These are phyloP conservation scores for Chaetomium fimeti DNA, from an alignment of 495 filamentous ascomycete species.

Conservation along the genomic window DNA sequence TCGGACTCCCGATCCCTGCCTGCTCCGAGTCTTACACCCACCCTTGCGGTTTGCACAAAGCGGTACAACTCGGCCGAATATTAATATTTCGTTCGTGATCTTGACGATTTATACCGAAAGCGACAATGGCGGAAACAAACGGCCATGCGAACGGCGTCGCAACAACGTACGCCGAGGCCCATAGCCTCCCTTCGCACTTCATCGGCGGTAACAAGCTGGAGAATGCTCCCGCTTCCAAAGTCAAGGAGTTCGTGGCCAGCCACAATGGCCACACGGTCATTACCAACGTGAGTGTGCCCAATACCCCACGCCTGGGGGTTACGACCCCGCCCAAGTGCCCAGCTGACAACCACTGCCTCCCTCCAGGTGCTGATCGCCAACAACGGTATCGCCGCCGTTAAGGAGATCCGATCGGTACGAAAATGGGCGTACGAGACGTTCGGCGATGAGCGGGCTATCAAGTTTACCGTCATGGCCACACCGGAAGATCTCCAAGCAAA, in stretches of 20 bases:
- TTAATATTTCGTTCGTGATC: conserved; percentile 1
- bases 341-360: conserved; percentile 10
- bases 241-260: conserved; percentile 90
- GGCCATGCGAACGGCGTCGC: conserved; percentile 45
- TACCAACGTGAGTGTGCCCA: conserved; percentile 68
- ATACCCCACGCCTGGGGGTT: no score
- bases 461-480: conserved; percentile 99
- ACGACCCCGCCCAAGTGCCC: not conserved
- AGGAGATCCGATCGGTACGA: conserved; percentile 95
- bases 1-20: conserved; percentile 4
- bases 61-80: not conserved
- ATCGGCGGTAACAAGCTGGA: conserved; percentile 88
- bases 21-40: not conserved
- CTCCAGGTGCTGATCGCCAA: conserved; percentile 94
- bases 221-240: conserved; percentile 70
- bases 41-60: conserved; percentile 18
- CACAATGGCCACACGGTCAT: conserved; percentile 97
- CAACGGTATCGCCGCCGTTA: conserved; percentile 99
- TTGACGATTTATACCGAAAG: conserved; percentile 17
- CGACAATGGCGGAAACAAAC: conserved; percentile 50
- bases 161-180: conserved; percentile 66
- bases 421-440: conserved; percentile 99
- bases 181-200: conserved; percentile 84
- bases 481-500: conserved; percentile 98
- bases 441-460: conserved; percentile 95